Conservation (phyloP, 2,329 filamentous ascomycete species). For the Stenocarpella maydis region DNA sequence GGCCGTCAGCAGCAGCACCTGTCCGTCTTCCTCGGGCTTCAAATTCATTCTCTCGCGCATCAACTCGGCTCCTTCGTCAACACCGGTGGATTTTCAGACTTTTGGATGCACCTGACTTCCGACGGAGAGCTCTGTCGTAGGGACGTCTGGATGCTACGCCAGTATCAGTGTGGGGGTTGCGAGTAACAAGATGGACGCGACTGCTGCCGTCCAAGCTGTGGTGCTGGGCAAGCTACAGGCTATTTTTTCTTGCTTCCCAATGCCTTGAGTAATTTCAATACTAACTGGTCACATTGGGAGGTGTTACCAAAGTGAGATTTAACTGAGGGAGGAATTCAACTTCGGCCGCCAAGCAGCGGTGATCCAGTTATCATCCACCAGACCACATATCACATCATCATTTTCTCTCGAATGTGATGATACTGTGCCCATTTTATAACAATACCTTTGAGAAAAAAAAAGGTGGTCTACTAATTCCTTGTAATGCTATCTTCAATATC, state of each 20-base stretch:
- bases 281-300: no score
- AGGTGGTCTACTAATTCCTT: background rate
- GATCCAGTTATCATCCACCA: no score
- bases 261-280: constrained; percentile 7
- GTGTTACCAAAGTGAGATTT: no score
- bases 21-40: constrained; percentile 62
- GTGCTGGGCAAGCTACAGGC: constrained; percentile 58
- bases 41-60: constrained; percentile 71
- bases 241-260: constrained; percentile 31
- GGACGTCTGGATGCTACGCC: constrained; percentile 63
- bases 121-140: constrained; percentile 62
- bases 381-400: no score
- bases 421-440: no score
- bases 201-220: constrained; percentile 57
- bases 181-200: constrained; percentile 65
- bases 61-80: constrained; percentile 49
- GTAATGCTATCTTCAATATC: background rate
- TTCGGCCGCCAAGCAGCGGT: no score
- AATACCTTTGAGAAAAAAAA: no score
- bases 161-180: constrained; percentile 70
- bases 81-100: constrained; percentile 59
- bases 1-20: constrained; percentile 54
- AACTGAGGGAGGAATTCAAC: no score
- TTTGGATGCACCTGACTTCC: constrained; percentile 66
- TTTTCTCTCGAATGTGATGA: no score